phyloP scores from a whole-genome alignment of 306 rosid genomes.

The Citrullus amarus region DNA sequence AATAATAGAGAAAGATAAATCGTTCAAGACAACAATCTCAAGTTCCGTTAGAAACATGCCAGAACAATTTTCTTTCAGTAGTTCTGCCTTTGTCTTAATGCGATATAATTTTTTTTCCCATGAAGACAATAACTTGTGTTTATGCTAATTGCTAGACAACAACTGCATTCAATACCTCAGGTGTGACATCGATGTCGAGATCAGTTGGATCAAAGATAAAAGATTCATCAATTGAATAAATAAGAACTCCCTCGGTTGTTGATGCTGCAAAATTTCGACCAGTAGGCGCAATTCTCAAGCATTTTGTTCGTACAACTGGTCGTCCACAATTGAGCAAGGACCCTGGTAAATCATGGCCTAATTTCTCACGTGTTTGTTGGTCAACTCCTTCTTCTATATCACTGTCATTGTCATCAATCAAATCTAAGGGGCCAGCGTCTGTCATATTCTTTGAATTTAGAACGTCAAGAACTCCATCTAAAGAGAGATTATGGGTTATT shows the following conservation, averaged over 20 bases:
- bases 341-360: constrained; percentile 75
- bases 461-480: constrained; percentile 89
- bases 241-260: constrained; percentile 85
- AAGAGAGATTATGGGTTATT: constrained; percentile 81
- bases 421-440: constrained; percentile 78
- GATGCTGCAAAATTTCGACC: constrained; percentile 92
- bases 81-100: too few relatives aligned
- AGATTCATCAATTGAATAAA: constrained; percentile 78
- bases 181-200: constrained; percentile 87
- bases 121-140: neutral
- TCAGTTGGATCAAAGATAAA: constrained; percentile 92
- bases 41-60: neutral
- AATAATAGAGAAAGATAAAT: neutral
- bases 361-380: constrained; percentile 51
- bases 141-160: neutral
- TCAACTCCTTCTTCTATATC: constrained; percentile 73
- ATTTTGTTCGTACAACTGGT: constrained; percentile 65
- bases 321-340: constrained; percentile 78
- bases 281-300: constrained; percentile 81
- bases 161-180: constrained; percentile 43
- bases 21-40: neutral
- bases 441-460: constrained; percentile 95
- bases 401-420: constrained; percentile 73
- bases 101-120: neutral
- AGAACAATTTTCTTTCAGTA: too few relatives aligned